Evolutionary conservation across 768 basidiomycete genomes (phyloP), one percentile per base, ranked within the genome.

Genomic region (Serendipita sp.): DNA sequence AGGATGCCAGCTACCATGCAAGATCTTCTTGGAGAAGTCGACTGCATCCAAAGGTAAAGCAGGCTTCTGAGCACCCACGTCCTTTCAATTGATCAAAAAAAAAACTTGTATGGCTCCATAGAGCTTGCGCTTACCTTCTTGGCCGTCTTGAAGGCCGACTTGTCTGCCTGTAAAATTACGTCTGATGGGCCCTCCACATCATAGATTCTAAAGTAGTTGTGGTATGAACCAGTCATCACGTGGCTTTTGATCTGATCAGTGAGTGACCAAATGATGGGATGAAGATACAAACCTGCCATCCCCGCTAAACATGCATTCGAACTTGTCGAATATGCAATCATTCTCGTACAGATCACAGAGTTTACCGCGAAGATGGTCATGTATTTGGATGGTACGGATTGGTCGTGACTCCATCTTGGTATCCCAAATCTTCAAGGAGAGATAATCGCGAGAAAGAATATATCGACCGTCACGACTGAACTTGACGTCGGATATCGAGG

Each of bases 141-240:
- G 56, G 90, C 91, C 9, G 53, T 58, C 74, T 98, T 98, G 79
- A 99, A 99, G 3, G 95, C 94, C 16, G 92, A 94, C 74, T 99
- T 99, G 78, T 99, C 96, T 1, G 96, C 96, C 74, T 98, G 96
- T 62, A 99, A 75, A 13, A 97, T 90, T 45, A 94, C 84, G 69
- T 98, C 96, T 65, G 85, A 87, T 65, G 84, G 71, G 33, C 85
- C 83, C 64, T 95, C 90, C 61, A 84, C 82, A 73, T 98, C 95
- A 75, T 92, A 99, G 83, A 99, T 96, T 73, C 93, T 92, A 88
- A 99, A 94, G 77, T 95, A 98, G 76, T 99, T 99, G 78, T 98
- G 95, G 77, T 99, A 99, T 60, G 96, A 98, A 45, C 96, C 96
- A n/a, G 96, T 97, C 66, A 99, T 78, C 64, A 98, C 92, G 73